Conservation (phyloP, 192 early-diverging fungal species). For the Gonapodya prolifera region DNA sequence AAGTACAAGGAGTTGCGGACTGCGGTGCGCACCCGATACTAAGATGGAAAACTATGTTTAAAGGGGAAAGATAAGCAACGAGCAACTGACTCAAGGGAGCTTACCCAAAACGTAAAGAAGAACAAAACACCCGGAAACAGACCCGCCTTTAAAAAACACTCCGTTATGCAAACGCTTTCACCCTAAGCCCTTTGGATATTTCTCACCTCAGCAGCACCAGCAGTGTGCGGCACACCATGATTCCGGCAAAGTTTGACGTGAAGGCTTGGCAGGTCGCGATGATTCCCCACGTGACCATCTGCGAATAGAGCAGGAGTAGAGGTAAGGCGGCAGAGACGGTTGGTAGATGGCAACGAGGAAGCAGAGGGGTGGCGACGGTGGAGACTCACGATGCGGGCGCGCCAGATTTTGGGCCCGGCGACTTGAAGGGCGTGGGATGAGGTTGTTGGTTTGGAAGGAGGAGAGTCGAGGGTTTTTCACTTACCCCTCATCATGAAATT, state of each 20-base stretch:
- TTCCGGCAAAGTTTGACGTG: background rate
- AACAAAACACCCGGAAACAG: background rate
- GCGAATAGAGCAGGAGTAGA: background rate
- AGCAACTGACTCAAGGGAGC: background rate
- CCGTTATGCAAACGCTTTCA: too few relatives aligned
- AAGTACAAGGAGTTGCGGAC: background rate
- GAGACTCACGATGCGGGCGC: background rate
- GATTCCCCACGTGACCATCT: background rate
- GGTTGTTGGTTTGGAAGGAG: background rate
- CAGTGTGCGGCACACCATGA: background rate
- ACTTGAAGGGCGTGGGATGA: background rate
- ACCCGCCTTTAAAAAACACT: too few relatives aligned
- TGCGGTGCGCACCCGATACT: background rate
- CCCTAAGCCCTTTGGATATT: too few relatives aligned
- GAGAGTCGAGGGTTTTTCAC: background rate
- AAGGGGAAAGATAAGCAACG: background rate
- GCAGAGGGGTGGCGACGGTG: background rate
- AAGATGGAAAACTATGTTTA: background rate
- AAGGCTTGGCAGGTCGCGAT: background rate
- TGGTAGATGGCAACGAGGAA: background rate
- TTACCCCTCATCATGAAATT: background rate
- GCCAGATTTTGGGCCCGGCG: background rate
- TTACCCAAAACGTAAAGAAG: background rate
- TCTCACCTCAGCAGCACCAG: conserved; percentile 1
- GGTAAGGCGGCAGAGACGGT: too few relatives aligned